Evolutionary conservation across 495 filamentous ascomycete species (phyloP).

Genomic region (Talaromyces adpressus): DNA sequence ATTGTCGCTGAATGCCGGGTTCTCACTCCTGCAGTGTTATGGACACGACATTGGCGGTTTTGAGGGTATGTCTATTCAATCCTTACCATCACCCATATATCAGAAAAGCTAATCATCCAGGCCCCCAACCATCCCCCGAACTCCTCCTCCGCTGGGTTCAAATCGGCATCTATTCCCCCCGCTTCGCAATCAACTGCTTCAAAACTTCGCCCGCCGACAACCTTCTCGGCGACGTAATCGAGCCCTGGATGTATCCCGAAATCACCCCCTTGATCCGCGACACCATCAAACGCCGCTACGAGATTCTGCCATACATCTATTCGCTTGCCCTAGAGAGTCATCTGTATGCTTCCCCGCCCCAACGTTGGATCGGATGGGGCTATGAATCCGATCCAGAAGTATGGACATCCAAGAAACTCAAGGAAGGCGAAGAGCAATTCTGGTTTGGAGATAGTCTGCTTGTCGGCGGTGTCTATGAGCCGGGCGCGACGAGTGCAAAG

Average conservation of each 20-base stretch:
- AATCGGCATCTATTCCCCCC: constrained; percentile 58
- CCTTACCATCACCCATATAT: background rate
- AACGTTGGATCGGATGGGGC: constrained; percentile 64
- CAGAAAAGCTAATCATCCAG: constrained; percentile 15
- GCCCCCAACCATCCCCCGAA: constrained; percentile 59
- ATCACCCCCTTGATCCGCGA: constrained; percentile 51
- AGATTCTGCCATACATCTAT: constrained; percentile 63
- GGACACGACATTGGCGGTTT: constrained; percentile 70
- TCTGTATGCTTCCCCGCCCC: constrained; percentile 48
- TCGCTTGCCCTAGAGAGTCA: constrained; percentile 54
- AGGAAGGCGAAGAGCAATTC: constrained; percentile 57
- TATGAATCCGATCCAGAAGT: constrained; percentile 57
- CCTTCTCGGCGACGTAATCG: constrained; percentile 59
- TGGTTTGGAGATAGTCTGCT: constrained; percentile 64
- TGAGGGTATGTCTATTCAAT: constrained; percentile 28
- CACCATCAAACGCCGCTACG: constrained; percentile 60
- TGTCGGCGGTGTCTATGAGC: constrained; percentile 58
- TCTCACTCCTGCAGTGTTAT: constrained; percentile 58
- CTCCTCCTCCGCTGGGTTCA: constrained; percentile 66
- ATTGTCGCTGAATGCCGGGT: constrained; percentile 57
- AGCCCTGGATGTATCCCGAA: constrained; percentile 66
- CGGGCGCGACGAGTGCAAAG: constrained; percentile 40
- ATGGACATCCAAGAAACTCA: constrained; percentile 47
- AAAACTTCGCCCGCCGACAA: constrained; percentile 58
- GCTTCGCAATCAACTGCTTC: constrained; percentile 70